Evolutionary conservation across 345 rosid species (phyloP).

Genomic region (Carallia brachiata): DNA sequence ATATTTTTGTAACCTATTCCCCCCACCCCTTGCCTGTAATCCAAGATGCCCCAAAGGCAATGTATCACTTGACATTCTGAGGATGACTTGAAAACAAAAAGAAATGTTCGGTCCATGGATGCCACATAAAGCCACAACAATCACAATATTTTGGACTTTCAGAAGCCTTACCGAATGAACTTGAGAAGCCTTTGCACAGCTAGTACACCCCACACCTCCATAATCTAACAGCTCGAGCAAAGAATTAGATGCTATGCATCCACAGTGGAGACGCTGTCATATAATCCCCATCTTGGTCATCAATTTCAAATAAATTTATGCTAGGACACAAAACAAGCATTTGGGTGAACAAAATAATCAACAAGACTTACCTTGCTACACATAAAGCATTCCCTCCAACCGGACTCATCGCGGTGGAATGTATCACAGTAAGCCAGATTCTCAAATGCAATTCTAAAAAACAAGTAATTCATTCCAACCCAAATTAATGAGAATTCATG

Average conservation of each 20-base stretch:
- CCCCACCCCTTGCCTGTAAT: background rate
- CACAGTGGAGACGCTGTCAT: conserved; percentile 84
- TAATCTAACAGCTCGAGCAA: conserved; percentile 63
- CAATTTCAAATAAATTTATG: background rate
- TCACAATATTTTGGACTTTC: background rate
- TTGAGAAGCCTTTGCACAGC: conserved; percentile 45
- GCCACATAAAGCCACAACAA: conserved; percentile 1
- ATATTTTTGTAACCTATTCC: background rate
- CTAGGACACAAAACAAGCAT: background rate
- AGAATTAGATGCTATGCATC: conserved; percentile 67
- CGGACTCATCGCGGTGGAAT: conserved; percentile 72
- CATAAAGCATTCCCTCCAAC: conserved; percentile 82
- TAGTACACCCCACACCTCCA: conserved; percentile 77
- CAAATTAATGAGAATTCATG: background rate
- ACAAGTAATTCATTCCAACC: conserved; percentile 1
- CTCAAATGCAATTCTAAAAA: conserved; percentile 69
- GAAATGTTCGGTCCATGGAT: conserved; percentile 1
- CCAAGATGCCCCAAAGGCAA: background rate
- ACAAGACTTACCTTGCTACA: conserved; percentile 56
- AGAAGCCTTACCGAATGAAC: conserved; percentile 44
- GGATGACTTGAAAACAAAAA: conserved; percentile 5
- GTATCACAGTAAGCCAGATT: conserved; percentile 57
- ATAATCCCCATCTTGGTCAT: background rate
- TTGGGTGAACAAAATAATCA: background rate
- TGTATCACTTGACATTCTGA: background rate